Evolutionary conservation across 2,329 filamentous ascomycete species (phyloP).

Genomic region (Paradendryphiella salina): DNA sequence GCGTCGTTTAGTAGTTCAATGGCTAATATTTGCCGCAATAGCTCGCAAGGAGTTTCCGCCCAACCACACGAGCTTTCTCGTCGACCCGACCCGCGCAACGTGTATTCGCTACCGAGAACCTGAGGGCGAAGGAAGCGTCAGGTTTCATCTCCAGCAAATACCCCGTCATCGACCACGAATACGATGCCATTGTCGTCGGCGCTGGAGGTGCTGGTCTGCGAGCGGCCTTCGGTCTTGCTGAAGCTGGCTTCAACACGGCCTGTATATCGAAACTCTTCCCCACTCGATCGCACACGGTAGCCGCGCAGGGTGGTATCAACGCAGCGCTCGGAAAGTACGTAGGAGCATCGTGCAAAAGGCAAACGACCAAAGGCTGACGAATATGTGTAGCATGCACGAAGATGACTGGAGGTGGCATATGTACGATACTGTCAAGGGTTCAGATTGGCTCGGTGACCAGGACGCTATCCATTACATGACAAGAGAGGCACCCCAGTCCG

Average conservation of each 20-base stretch:
- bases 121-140: slow-evolving; percentile 91
- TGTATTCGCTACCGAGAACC: slow-evolving; percentile 81
- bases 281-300: slow-evolving; percentile 82
- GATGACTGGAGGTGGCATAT: slow-evolving; percentile 99
- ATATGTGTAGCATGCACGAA: slow-evolving; percentile 72
- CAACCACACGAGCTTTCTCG: slow-evolving; percentile 78
- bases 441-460: slow-evolving; percentile 96
- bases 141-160: slow-evolving; percentile 88
- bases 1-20: slow-evolving; percentile 21
- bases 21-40: slow-evolving; percentile 46
- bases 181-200: slow-evolving; percentile 93
- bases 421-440: slow-evolving; percentile 98
- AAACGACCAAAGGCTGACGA: slow-evolving; percentile 25
- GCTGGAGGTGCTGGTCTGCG: slow-evolving; percentile 80
- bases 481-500: slow-evolving; percentile 84
- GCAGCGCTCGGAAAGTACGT: slow-evolving; percentile 75
- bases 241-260: slow-evolving; percentile 87
- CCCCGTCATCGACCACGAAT: slow-evolving; percentile 97
- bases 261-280: slow-evolving; percentile 87
- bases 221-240: slow-evolving; percentile 81
- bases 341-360: not conserved
- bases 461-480: slow-evolving; percentile 99
- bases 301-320: slow-evolving; percentile 78
- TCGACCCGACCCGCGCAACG: slow-evolving; percentile 80
- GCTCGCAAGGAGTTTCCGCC: slow-evolving; percentile 66